phyloP scores from a whole-genome alignment of 2,329 filamentous ascomycete genomes.

The Orbilia ellipsospora region DNA sequence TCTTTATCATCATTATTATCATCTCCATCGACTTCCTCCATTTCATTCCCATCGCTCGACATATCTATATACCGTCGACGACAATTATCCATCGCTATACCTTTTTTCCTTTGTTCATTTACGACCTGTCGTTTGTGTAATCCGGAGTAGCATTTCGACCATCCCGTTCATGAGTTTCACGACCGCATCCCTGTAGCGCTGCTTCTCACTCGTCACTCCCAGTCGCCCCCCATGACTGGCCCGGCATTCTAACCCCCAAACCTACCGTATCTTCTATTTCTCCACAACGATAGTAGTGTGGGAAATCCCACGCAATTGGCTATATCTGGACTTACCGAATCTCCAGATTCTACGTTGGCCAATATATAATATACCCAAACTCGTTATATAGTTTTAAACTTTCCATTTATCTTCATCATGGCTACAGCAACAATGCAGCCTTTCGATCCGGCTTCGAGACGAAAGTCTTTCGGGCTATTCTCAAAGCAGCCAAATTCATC shows the following conservation, averaged over 20 bases:
- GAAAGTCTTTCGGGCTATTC: conserved; percentile 52
- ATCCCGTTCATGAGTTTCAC: conserved; percentile 33
- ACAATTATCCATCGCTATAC: background rate
- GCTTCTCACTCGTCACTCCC: conserved; percentile 2
- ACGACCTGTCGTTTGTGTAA: conserved; percentile 13
- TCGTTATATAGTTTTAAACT: background rate
- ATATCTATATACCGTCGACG: background rate
- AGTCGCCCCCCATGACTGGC: conserved; percentile 33
- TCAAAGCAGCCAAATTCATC: conserved; percentile 26
- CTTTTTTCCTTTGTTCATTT: background rate
- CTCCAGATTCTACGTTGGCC: background rate
- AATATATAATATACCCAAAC: background rate
- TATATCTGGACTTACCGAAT: background rate
- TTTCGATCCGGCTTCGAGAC: conserved; percentile 47
- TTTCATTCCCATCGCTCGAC: background rate
- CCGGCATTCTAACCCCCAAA: conserved; percentile 14
- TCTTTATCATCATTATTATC: conserved; percentile 10
- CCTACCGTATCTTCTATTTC: conserved; percentile 12
- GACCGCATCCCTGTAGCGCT: conserved; percentile 38
- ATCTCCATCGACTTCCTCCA: conserved; percentile 10
- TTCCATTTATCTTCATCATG: conserved; percentile 19
- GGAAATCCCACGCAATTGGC: conserved; percentile 11
- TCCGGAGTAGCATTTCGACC: background rate
- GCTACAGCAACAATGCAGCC: conserved; percentile 52
- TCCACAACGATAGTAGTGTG: background rate